Evolutionary conservation across 805 yeast species (phyloP), one percentile per base, ranked within the genome.

Genomic region (Suhomyces vadensis): DNA sequence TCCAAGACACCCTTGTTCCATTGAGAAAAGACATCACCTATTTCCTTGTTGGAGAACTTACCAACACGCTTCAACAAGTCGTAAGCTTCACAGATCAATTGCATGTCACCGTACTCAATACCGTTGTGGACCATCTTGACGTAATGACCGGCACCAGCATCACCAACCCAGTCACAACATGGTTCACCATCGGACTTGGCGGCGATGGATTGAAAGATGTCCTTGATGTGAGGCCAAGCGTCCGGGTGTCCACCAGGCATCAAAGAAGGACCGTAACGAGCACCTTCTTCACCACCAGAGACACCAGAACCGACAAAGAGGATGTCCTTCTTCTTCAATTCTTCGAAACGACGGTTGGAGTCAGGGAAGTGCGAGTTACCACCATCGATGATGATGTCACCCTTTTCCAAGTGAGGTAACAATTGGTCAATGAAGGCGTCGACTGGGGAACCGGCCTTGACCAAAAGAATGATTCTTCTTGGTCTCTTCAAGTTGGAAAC

Each of bases 271-370:
- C 99, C 99, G 73, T 87, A 81, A 76, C 99, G 88, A 61, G 99
- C 99, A 80, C 99, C 99, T 72, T 92, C 99, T 77, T 92, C 99
- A 79, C 99, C 99, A 74, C 99, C 99, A 58, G 98, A 92, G 54
- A 94, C 98, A 86, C 99, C 99, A 51, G 97, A 91, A 64, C 99
- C 99, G 53, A 92, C 98, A 58, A 89, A 94, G 55, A 81, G 75
- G 64, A 91, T 83, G 35, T 96, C 98, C 79, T 92, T 83, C 46
- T 72, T 76, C 70, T 85, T 82, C 69, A 92, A 81, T 67, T 90
- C 96, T 48, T 79, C 92, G 78, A 74, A 89, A 75, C 99, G 88
- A 77, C 98, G 90, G 86, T 91, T 91, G 50, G 97, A 71, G 76
- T 92, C 99, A 71, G 97, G 97, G 94, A 85, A 92, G 75, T 92